Base-by-base conservation (phyloP, 805 yeast species). In the Pichia exigua region DNA sequence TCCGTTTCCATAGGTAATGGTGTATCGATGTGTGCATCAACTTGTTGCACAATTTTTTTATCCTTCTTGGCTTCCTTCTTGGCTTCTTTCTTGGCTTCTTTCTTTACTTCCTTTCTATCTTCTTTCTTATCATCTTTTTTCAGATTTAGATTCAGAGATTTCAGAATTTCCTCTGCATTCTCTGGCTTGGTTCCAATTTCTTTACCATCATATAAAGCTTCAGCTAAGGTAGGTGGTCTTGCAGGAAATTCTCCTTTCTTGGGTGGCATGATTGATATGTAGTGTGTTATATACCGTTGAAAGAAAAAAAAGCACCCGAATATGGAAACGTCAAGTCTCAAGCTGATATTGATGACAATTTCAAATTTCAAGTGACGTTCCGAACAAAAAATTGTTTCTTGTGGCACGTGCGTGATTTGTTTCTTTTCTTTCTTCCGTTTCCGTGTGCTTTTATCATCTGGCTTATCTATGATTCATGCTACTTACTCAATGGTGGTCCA, bases 1-100 rank as follows among this genome's bases (percentile, higher is more conserved):
- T 80, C 76, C 0, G 74, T 75, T 38, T 73, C 69, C 0, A 60
- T 65, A 53, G 81, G 77, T 50, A 86, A 65, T 8, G 90, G 88
- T 17, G 44, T 18, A 24, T 44, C 47, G 3, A 56, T 51, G 41
- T 39, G 44, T 2, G 46, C 50, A 27, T 49, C 46, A 7, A 51
- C 30, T 43, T 56, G 58, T 1, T 24, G 27, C 12, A 17, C 32
- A 18, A 24, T 18, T 32, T 42, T 20, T n/a, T 50, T 30, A 17
- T 22, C 38, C 17, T 20, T 22, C 13, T 49, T 39, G 3, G 8
- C n/a, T 21, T n/a, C 18, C 24, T 20, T 17, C 21, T 44, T 38
- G 28, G 24, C 15, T 12, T 21, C n/a, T 41, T 47, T 15, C 24
- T 32, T 20, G 26, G 11, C 40, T 44, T 46, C 40, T 38, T 18